These are phyloP conservation scores for Leishmania lainsoni DNA, from an alignment of 208 protist genomes.

Conservation along the genomic window DNA sequence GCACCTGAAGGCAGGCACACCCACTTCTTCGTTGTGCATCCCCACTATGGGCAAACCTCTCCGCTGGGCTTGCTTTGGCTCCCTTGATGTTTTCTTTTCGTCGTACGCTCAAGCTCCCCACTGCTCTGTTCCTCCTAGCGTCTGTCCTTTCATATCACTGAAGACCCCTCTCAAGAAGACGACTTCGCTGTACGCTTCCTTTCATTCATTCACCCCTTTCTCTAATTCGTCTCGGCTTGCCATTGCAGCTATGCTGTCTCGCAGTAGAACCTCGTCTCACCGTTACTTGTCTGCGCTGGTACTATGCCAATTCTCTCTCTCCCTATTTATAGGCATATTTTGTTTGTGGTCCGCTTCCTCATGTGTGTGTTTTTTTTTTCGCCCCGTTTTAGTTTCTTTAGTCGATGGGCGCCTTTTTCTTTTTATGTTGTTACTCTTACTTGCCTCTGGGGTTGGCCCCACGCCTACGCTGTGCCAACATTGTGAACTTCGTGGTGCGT, in stretches of 20 bases:
- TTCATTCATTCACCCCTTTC: neutral
- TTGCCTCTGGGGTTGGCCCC: neutral
- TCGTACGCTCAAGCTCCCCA: neutral
- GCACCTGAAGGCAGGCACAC: neutral
- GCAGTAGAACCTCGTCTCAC: too few species aligned
- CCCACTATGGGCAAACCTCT: neutral
- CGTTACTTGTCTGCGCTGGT: too few species aligned
- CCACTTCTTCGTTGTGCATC: neutral
- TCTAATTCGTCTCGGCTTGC: neutral
- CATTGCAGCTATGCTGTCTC: neutral
- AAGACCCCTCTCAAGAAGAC: neutral
- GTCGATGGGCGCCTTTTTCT: neutral
- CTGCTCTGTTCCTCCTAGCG: neutral
- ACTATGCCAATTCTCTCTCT: too few species aligned
- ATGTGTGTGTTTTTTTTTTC: too few species aligned
- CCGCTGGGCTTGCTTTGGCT: neutral
- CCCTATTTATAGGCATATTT: too few species aligned
- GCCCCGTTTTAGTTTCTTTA: too few species aligned
- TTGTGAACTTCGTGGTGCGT: neutral
- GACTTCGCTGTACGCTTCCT: neutral
- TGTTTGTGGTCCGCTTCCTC: too few species aligned
- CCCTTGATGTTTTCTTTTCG: neutral
- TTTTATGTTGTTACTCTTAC: neutral
- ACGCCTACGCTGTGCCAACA: neutral
- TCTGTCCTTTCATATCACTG: neutral